Evolutionary conservation across 306 rosid species (phyloP).

Genomic region (Rubus idaeus): DNA sequence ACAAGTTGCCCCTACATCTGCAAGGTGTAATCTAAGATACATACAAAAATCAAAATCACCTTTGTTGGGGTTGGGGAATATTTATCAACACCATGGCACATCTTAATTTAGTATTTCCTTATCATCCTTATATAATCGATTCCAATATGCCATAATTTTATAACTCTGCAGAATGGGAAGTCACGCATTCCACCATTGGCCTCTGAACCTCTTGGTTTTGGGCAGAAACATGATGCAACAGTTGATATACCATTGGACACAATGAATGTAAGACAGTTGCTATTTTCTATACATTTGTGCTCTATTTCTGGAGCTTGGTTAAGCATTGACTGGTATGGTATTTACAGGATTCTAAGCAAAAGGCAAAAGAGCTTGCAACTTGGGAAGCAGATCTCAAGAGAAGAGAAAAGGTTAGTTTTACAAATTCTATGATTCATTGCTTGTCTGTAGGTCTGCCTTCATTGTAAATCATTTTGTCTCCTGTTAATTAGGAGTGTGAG

Average conservation of each 20-base stretch:
- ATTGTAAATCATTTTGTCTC: background rate
- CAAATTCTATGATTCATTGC: slow-evolving; percentile 5
- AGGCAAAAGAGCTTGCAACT: slow-evolving; percentile 73
- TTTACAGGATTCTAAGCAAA: slow-evolving; percentile 74
- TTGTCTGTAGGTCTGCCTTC: slow-evolving; percentile 10
- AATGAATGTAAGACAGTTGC: slow-evolving; percentile 49
- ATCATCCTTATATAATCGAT: background rate
- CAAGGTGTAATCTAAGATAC: background rate
- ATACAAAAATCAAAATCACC: background rate
- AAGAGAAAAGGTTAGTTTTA: slow-evolving; percentile 68
- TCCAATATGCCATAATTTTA: slow-evolving; percentile 6
- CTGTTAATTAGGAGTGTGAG: background rate
- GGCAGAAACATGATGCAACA: slow-evolving; percentile 87
- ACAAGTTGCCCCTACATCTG: background rate
- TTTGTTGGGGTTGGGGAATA: background rate
- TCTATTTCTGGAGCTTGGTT: slow-evolving; percentile 23
- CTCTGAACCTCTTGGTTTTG: slow-evolving; percentile 72
- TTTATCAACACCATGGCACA: background rate
- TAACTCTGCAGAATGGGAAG: slow-evolving; percentile 69
- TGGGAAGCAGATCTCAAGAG: slow-evolving; percentile 92
- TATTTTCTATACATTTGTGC: slow-evolving; percentile 14
- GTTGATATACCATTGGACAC: slow-evolving; percentile 87
- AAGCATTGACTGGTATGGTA: slow-evolving; percentile 23
- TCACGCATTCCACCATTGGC: slow-evolving; percentile 59
- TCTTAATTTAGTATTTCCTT: background rate